phyloP scores from a whole-genome alignment of 129 eudicot species.

The Daucus carota region DNA sequence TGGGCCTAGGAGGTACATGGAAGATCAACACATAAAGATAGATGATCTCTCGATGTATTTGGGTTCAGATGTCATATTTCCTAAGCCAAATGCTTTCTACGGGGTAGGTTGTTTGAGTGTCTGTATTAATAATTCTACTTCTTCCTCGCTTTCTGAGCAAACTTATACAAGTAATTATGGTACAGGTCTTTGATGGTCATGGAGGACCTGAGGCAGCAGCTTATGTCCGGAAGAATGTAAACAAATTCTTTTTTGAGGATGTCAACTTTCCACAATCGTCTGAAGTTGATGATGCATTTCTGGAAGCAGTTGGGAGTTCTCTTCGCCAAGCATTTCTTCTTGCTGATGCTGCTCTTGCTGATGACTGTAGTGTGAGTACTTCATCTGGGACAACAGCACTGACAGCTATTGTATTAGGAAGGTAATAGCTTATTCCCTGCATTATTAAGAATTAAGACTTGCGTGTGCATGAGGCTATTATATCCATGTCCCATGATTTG shows the following conservation, averaged over 20 bases:
- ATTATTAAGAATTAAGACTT: background rate
- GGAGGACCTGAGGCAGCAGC: slow-evolving; percentile 92
- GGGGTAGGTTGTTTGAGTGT: slow-evolving; percentile 34
- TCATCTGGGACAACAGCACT: slow-evolving; percentile 81
- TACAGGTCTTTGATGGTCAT: slow-evolving; percentile 83
- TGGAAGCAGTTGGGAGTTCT: slow-evolving; percentile 54
- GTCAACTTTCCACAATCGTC: slow-evolving; percentile 31
- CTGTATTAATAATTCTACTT: background rate
- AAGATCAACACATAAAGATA: slow-evolving; percentile 75
- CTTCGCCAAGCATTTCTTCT: slow-evolving; percentile 45
- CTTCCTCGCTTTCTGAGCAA: background rate
- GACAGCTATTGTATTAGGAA: slow-evolving; percentile 65
- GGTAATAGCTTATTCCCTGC: slow-evolving; percentile 20
- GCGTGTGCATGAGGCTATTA: background rate
- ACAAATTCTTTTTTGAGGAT: slow-evolving; percentile 44
- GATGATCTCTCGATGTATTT: slow-evolving; percentile 55
- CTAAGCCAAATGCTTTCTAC: slow-evolving; percentile 68
- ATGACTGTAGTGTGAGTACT: slow-evolving; percentile 44
- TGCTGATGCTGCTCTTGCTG: slow-evolving; percentile 69
- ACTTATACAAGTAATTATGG: background rate
- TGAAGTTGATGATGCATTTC: slow-evolving; percentile 32
- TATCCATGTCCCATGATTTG: background rate
- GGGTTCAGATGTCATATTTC: slow-evolving; percentile 38
- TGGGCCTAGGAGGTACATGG: slow-evolving; percentile 78
- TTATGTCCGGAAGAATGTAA: slow-evolving; percentile 46